Conservation (phyloP, 1,284 basidiomycete species). For the Golubevia sp. region DNA sequence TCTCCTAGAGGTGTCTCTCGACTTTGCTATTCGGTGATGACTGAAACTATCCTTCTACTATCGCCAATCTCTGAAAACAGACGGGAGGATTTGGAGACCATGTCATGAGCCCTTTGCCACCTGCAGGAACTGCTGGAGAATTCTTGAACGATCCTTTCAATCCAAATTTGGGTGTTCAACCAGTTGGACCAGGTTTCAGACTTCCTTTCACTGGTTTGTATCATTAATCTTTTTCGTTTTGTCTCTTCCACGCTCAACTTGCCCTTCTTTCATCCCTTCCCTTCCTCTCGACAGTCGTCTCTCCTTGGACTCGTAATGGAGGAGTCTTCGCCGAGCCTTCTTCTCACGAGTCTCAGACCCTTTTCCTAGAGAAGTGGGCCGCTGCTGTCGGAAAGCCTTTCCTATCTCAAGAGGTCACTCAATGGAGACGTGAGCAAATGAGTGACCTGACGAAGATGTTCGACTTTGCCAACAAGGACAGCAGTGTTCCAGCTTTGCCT, state of each 20-base stretch:
- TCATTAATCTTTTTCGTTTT: too few species aligned
- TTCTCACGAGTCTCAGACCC: slow-evolving; percentile 40
- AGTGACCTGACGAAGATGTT: slow-evolving; percentile 39
- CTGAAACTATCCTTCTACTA: background rate
- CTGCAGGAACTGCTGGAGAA: slow-evolving; percentile 25
- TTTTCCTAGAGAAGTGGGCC: slow-evolving; percentile 49
- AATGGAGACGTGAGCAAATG: slow-evolving; percentile 41
- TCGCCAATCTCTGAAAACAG: background rate
- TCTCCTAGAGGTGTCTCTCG: background rate
- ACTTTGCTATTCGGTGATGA: background rate
- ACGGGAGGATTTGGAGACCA: slow-evolving; percentile 50
- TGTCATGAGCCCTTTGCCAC: slow-evolving; percentile 19
- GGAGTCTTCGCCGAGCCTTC: slow-evolving; percentile 40
- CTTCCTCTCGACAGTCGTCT: too few species aligned
- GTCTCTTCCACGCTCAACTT: too few species aligned
- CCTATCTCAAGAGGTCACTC: slow-evolving; percentile 23
- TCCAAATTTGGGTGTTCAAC: slow-evolving; percentile 17
- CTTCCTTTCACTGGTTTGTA: slow-evolving; percentile 45
- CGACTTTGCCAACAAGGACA: slow-evolving; percentile 32
- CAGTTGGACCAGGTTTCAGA: slow-evolving; percentile 47
- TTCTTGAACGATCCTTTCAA: slow-evolving; percentile 42
- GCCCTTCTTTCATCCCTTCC: too few species aligned
- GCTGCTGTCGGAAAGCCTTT: slow-evolving; percentile 37
- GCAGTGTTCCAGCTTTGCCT: slow-evolving; percentile 11
- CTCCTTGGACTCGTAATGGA: slow-evolving; percentile 41